Base-by-base conservation (phyloP, 306 rosid genomes). In the Alnus glutinosa region DNA sequence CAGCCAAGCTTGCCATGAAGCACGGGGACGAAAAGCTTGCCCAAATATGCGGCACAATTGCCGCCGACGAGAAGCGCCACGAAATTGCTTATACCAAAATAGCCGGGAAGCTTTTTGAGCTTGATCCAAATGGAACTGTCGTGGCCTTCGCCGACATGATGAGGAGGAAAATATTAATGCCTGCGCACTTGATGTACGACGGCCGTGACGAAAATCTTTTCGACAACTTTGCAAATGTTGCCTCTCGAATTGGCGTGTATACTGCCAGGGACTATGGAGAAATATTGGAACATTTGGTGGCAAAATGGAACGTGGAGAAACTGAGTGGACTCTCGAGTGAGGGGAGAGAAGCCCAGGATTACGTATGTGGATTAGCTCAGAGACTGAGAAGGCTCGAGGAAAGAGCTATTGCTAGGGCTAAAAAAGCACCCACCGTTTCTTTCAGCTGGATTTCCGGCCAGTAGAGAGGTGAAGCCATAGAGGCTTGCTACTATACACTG, bases 131-230 rank as follows among this genome's bases (percentile, higher is more conserved):
- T 77, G 94, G 89, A 16, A 89, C 93, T 2, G 89, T 93, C 0
- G 4, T 82, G 48, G 87, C 93, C 0, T 91, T 93, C 74, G 94
- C 96, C 64, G 91, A 91, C 86, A 91, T 93, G 92, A 93, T 93
- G 98, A 89, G 88, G 90, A 93, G 89, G 93, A 93, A 91, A 75
- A 87, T 93, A 36, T 76, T 93, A 10, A 93, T 93, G 97, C 97
- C 98, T 18, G 92, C 98, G 2, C 98, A 88, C 82, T 84, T 93
- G 59, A 93, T 93, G 97, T 93, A 85, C 49, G 98, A 93, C 54
- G 98, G 98, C 46, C 83, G 70, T 0, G 94, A 88, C 0, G 89
- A 91, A 80, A 82, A 83, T 75, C 89, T 93, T 48, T 93, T 93
- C 9, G 89, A 87, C 0, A 86, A 89, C 89, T 93, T 87, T 70